These are phyloP conservation scores for Pezicula carpinea DNA, from an alignment of 2,329 filamentous ascomycete genomes.

Conservation along the genomic window DNA sequence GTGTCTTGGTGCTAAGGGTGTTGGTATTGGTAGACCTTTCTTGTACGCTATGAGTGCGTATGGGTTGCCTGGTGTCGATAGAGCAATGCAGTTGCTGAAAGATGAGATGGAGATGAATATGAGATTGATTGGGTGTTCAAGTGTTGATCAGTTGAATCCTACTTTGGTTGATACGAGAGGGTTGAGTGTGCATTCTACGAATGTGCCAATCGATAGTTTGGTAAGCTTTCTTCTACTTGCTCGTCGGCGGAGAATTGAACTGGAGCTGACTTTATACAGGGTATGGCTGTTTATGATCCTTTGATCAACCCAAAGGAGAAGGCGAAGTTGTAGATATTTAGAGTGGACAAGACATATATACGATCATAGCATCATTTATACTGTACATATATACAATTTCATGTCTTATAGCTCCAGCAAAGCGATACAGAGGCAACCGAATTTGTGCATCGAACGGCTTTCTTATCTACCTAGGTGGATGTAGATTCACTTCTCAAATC, in stretches of 20 bases:
- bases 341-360: neutral
- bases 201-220: constrained; percentile 58
- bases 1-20: constrained; percentile 84
- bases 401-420: no score
- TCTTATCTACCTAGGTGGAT: no score
- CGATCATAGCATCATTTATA: no score
- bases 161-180: constrained; percentile 75
- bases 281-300: constrained; percentile 36
- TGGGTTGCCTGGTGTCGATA: constrained; percentile 78
- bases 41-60: constrained; percentile 95
- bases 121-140: constrained; percentile 80
- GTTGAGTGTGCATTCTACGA: constrained; percentile 54
- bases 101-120: constrained; percentile 99
- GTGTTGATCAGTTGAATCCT: constrained; percentile 72
- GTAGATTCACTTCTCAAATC: no score
- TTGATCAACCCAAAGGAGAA: constrained; percentile 42
- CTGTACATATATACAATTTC: no score
- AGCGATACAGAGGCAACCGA: no score
- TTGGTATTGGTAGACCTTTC: constrained; percentile 93
- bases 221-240: constrained; percentile 14
- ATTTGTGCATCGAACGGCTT: no score
- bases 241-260: constrained; percentile 1
- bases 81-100: constrained; percentile 86
- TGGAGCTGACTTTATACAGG: constrained; percentile 15
- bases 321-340: constrained; percentile 37